These are phyloP conservation scores for Botrytis galanthina DNA, from an alignment of 2,329 filamentous ascomycete species.

Conservation along the genomic window DNA sequence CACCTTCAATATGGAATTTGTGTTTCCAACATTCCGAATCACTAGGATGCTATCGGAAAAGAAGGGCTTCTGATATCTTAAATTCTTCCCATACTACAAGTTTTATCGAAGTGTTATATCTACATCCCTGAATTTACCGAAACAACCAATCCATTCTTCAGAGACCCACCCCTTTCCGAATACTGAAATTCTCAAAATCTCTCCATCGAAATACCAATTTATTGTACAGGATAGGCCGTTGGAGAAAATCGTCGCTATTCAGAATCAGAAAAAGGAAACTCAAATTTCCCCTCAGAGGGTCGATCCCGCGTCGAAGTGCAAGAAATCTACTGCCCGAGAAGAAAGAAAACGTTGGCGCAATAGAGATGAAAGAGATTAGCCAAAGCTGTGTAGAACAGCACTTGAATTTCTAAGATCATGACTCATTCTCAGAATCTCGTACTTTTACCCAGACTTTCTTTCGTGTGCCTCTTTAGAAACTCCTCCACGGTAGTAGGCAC, in stretches of 20 bases:
- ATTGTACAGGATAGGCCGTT: background rate
- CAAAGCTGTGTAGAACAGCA: too few species aligned
- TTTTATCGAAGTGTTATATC: background rate
- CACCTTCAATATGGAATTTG: background rate
- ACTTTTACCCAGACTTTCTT: background rate
- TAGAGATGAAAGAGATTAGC: background rate
- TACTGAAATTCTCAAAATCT: background rate
- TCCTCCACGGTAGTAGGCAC: background rate
- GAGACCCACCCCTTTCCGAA: background rate
- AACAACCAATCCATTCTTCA: background rate
- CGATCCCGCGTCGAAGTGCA: background rate
- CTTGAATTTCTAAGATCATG: too few species aligned
- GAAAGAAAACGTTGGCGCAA: background rate
- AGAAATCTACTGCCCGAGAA: background rate
- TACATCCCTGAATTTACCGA: background rate
- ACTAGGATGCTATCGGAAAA: background rate
- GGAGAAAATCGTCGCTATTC: background rate
- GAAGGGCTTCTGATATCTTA: background rate
- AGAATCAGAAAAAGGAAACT: background rate
- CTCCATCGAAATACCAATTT: background rate
- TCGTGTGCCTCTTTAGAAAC: background rate
- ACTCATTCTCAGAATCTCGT: too few species aligned
- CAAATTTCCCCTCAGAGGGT: background rate
- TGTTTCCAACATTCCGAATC: background rate
- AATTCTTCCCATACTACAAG: background rate